phyloP scores from a whole-genome alignment of 257 asterid species.

The Buddleja alternifolia region DNA sequence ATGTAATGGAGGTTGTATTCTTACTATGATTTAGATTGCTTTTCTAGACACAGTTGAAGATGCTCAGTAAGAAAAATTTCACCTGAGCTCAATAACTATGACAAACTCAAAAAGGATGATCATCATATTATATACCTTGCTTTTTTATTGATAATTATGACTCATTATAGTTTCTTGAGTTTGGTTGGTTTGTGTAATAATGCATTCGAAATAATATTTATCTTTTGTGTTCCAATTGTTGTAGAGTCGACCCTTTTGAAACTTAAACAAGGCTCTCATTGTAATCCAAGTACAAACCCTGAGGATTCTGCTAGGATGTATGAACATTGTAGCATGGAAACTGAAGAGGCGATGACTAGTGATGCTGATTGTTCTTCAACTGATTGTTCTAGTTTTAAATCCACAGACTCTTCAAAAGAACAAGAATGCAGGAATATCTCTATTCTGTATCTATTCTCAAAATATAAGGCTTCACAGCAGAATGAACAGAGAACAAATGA shows the following conservation, averaged over 20 bases:
- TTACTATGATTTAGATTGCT: neutral
- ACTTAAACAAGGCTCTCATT: slow-evolving; percentile 75
- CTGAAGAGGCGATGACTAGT: slow-evolving; percentile 30
- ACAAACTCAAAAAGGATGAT: neutral
- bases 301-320: slow-evolving; percentile 35
- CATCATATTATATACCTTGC: neutral
- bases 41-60: slow-evolving; percentile 4
- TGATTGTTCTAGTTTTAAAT: slow-evolving; percentile 36
- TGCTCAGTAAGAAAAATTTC: neutral
- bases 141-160: neutral
- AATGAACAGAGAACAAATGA: slow-evolving; percentile 28
- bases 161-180: neutral
- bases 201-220: neutral
- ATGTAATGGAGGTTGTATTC: neutral
- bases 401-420: slow-evolving; percentile 31
- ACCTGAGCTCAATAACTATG: neutral
- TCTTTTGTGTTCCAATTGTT: slow-evolving; percentile 15
- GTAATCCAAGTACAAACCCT: slow-evolving; percentile 34
- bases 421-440: slow-evolving; percentile 44
- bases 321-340: slow-evolving; percentile 30
- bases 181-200: neutral
- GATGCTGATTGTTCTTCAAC: slow-evolving; percentile 38
- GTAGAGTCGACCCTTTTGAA: slow-evolving; percentile 76
- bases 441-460: slow-evolving; percentile 62
- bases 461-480: slow-evolving; percentile 42